phyloP scores from a whole-genome alignment of 805 yeast species.

The Cyberlindnera lachancei region DNA sequence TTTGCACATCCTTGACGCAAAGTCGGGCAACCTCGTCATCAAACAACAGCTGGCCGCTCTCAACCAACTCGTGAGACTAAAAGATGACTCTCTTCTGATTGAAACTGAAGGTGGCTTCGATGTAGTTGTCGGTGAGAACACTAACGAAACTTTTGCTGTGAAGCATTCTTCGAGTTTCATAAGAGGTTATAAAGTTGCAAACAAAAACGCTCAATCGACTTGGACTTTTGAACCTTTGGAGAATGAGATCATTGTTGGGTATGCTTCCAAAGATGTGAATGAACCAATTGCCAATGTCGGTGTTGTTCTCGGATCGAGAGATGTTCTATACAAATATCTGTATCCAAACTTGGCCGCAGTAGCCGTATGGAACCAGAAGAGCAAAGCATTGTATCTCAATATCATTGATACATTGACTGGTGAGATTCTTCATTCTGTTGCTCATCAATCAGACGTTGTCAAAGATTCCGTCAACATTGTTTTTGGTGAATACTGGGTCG shows the following conservation, averaged over 20 bases:
- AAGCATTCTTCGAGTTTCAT: slow-evolving; percentile 20
- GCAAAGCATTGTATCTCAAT: slow-evolving; percentile 34
- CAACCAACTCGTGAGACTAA: slow-evolving; percentile 6
- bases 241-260: slow-evolving; percentile 33
- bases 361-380: slow-evolving; percentile 31
- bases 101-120: slow-evolving; percentile 14
- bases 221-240: slow-evolving; percentile 29
- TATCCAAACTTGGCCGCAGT: slow-evolving; percentile 60
- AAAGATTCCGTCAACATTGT: slow-evolving; percentile 41
- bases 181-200: slow-evolving; percentile 16
- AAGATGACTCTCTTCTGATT: slow-evolving; percentile 12
- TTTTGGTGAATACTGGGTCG: slow-evolving; percentile 79
- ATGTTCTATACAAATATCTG: slow-evolving; percentile 77
- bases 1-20: slow-evolving; percentile 16
- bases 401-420: slow-evolving; percentile 71
- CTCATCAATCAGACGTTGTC: slow-evolving; percentile 35
- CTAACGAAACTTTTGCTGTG: slow-evolving; percentile 13
- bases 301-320: slow-evolving; percentile 56
- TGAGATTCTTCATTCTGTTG: slow-evolving; percentile 38
- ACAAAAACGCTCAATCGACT: slow-evolving; percentile 22
- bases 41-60: slow-evolving; percentile 11
- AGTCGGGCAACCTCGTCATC: slow-evolving; percentile 23
- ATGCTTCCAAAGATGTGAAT: slow-evolving; percentile 31
- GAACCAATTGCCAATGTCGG: slow-evolving; percentile 55
- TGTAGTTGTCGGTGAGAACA: slow-evolving; percentile 10